Base-by-base conservation (phyloP, 2,329 filamentous ascomycete genomes). In the Fusarium protoensiforme region DNA sequence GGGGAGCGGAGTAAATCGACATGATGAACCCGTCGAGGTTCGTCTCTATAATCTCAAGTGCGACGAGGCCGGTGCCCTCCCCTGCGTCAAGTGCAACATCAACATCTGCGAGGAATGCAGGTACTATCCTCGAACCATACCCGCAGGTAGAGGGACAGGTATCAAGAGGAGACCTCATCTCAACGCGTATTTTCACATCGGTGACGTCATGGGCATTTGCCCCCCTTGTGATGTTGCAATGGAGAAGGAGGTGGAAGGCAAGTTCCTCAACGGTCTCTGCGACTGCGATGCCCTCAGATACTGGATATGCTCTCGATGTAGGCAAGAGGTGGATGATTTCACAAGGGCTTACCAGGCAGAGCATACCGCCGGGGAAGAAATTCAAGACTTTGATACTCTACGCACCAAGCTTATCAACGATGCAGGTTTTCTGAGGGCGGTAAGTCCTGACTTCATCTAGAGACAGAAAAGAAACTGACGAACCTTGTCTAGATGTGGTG, bases 91-190 rank as follows among this genome's bases (percentile, higher is more conserved):
- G 22, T 76, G 71, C 8, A 62, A 58, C 3, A 58, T 76, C 20
- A 76, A 76, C 20, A 9, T 76, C 2, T 76, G 74, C 6, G 73
- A 76, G 1, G 74, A 76, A 63, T 76, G 74, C 1, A 67, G 71
- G 2, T 68, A 38, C 5, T 76, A 73, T 41, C 68, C 65, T 0
- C 71, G 74, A 0, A 66, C 53, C 14, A 39, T 63, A 10, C 65
- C 6, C 33, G 0, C 8, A 29, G 22, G 0, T 11, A 51, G 27
- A 51, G 18, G 11, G 3, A 13, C 10, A n/a, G 46, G 56, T 5
- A 60, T 68, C 0, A 29, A 65, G 8, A 69, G 73, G 6, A 35
- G 71, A 4, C 73, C 73, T 0, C 73, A 76, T 11, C 33, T 71
- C 1, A 67, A 64, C 20, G 56, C 43, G 0, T 31, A 46, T 1